phyloP scores from a whole-genome alignment of 2,329 filamentous ascomycete genomes.

The Cladosporium phlei region DNA sequence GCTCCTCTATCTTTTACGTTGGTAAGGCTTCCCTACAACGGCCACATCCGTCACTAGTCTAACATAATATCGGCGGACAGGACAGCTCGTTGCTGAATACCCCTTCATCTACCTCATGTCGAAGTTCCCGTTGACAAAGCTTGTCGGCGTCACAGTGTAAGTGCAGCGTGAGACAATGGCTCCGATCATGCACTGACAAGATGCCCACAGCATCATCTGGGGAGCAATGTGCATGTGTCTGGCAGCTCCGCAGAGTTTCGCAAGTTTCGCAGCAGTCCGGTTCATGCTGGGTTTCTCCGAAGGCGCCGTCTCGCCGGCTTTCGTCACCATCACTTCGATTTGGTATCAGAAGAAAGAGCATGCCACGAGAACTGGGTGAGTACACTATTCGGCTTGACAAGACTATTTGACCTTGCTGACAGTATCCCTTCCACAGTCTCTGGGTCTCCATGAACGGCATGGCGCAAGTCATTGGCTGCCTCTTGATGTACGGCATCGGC shows the following conservation, averaged over 20 bases:
- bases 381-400: slow-evolving; percentile 1
- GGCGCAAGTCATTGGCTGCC: slow-evolving; percentile 42
- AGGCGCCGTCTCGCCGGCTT: slow-evolving; percentile 49
- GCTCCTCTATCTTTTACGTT: slow-evolving; percentile 43
- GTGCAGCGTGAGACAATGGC: slow-evolving; percentile 53
- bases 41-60: slow-evolving; percentile 23
- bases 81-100: slow-evolving; percentile 50
- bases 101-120: slow-evolving; percentile 61
- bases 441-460: slow-evolving; percentile 47
- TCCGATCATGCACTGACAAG: slow-evolving; percentile 33
- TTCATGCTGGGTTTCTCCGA: slow-evolving; percentile 53
- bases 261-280: slow-evolving; percentile 54
- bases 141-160: slow-evolving; percentile 37
- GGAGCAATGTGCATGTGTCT: slow-evolving; percentile 57
- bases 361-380: slow-evolving; percentile 22
- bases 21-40: slow-evolving; percentile 21
- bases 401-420: neutral
- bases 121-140: slow-evolving; percentile 46
- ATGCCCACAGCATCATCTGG: slow-evolving; percentile 64
- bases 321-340: slow-evolving; percentile 53
- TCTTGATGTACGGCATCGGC: slow-evolving; percentile 51
- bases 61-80: neutral
- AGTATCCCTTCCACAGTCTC: slow-evolving; percentile 20
- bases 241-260: slow-evolving; percentile 57
- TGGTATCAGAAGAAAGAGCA: slow-evolving; percentile 47